Evolutionary conservation across 306 rosid genomes (phyloP).

Genomic region (Vigna hirtella): DNA sequence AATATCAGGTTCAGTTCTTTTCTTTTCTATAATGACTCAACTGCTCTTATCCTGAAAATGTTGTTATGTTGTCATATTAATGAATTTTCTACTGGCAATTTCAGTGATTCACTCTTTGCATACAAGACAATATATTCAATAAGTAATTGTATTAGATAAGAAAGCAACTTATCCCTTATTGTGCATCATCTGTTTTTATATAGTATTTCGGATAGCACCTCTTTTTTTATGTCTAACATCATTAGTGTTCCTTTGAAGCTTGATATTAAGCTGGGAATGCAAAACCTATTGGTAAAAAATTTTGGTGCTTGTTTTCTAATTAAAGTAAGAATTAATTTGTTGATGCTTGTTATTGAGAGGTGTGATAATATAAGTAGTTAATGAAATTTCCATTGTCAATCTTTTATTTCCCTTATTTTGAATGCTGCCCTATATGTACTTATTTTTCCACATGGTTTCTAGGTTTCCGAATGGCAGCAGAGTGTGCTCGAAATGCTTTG

Average conservation of each 20-base stretch:
- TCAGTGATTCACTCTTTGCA: constrained; percentile 3
- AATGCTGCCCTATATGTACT: not conserved
- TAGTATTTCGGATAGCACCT: not conserved
- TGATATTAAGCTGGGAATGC: constrained; percentile 2
- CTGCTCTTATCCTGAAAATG: constrained; percentile 4
- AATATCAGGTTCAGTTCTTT: constrained; percentile 74
- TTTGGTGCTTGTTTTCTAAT: constrained; percentile 4
- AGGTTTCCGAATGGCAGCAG: constrained; percentile 98
- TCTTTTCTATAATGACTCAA: not conserved
- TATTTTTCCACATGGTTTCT: constrained; percentile 30
- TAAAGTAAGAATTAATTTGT: constrained; percentile 1
- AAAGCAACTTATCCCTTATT: constrained; percentile 12
- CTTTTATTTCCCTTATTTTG: not conserved
- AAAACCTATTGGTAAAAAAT: not conserved
- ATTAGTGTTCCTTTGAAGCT: constrained; percentile 12
- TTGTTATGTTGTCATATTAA: not conserved
- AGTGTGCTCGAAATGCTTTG: constrained; percentile 85
- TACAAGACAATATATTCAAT: not conserved
- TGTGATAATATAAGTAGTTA: constrained; percentile 1
- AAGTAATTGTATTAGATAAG: not conserved
- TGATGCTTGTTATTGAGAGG: not conserved
- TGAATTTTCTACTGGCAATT: constrained; percentile 6
- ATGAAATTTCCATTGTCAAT: not conserved
- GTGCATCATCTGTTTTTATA: constrained; percentile 9
- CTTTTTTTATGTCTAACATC: constrained; percentile 12